Conservation (phyloP, 768 basidiomycete species). For the Russula abietina region DNA sequence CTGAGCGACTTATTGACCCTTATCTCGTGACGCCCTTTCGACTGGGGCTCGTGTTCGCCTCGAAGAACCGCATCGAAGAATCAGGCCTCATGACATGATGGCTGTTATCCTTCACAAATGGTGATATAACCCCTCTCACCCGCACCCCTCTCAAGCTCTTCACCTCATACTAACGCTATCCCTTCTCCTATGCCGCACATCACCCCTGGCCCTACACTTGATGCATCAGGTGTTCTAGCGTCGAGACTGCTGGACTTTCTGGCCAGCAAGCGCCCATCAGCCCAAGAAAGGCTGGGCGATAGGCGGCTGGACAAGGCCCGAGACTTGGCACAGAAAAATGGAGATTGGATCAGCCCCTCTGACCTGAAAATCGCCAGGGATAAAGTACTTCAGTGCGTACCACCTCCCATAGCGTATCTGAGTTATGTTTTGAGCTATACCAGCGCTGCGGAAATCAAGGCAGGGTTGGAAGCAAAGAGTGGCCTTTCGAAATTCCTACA, state of each 20-base stretch:
- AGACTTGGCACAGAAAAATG: neutral
- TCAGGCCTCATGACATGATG: neutral
- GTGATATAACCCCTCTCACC: neutral
- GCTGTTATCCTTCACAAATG: neutral
- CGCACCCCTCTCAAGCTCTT: neutral
- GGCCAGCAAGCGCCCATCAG: neutral
- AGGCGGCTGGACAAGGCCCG: slow-evolving; percentile 6
- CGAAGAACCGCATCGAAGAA: neutral
- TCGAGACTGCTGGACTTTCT: slow-evolving; percentile 8
- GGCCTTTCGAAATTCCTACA: slow-evolving; percentile 5
- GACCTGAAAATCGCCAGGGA: slow-evolving; percentile 5
- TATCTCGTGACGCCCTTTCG: neutral
- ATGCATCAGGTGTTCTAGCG: slow-evolving; percentile 10
- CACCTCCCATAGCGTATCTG: no score
- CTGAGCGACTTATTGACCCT: neutral
- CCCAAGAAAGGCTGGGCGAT: neutral
- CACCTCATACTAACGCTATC: neutral
- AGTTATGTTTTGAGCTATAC: neutral
- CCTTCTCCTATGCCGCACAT: neutral
- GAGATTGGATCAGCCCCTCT: neutral
- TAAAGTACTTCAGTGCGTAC: slow-evolving; percentile 1
- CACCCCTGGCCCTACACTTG: neutral
- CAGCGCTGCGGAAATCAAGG: slow-evolving; percentile 2
- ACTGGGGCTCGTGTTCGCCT: neutral
- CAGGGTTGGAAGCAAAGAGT: neutral